These are phyloP conservation scores for Stentor coeruleus DNA, from an alignment of 73 alveolate species.

Conservation along the genomic window DNA sequence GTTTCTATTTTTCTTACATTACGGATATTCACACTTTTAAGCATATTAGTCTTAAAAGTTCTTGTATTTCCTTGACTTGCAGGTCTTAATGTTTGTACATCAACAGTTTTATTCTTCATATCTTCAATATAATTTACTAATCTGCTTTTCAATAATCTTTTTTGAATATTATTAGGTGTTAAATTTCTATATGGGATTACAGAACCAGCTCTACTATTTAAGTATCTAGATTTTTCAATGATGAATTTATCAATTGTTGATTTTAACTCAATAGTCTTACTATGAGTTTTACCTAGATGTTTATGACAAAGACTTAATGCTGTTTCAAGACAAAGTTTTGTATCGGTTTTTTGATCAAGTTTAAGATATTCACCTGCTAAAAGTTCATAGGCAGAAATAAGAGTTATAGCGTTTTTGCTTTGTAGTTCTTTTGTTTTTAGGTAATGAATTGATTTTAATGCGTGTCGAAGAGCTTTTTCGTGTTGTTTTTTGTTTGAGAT, in stretches of 20 bases:
- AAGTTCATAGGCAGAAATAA: neutral
- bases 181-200: neutral
- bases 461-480: constrained; percentile 20
- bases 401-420: neutral
- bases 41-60: too few species aligned
- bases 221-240: neutral
- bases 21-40: neutral
- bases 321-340: neutral
- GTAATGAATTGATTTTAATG: neutral
- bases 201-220: neutral
- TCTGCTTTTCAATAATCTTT: neutral
- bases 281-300: neutral
- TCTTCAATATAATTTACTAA: neutral
- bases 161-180: neutral
- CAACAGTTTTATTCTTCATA: neutral
- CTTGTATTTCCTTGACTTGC: too few species aligned
- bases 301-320: neutral
- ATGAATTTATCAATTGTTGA: neutral
- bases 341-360: neutral
- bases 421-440: neutral
- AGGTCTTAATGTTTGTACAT: too few species aligned
- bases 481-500: neutral
- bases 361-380: neutral
- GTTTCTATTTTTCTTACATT: neutral
- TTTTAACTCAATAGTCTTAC: neutral